phyloP scores from a whole-genome alignment of 2,329 filamentous ascomycete species.

The Epichloe typhina region DNA sequence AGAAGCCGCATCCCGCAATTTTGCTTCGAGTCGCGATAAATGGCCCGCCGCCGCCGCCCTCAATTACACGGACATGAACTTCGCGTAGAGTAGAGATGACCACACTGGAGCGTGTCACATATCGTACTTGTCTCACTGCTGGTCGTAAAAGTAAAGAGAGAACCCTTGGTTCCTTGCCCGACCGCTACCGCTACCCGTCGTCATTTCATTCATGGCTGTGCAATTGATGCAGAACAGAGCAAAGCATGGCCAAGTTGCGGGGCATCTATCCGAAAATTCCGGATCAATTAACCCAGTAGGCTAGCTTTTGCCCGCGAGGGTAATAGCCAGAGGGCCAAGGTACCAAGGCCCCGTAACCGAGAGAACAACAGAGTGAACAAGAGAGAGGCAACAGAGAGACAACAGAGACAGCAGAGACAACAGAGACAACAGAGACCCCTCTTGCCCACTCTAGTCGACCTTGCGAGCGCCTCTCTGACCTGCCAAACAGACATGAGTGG shows the following conservation, averaged over 20 bases:
- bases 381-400: too few relatives aligned
- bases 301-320: neutral
- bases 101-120: neutral
- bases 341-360: neutral
- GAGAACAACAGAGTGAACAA: too few relatives aligned
- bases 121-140: neutral
- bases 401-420: too few relatives aligned
- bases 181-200: too few relatives aligned
- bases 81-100: too few relatives aligned
- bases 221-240: neutral
- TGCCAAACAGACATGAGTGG: slow-evolving; percentile 5
- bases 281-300: neutral
- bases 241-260: too few relatives aligned
- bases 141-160: neutral
- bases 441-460: slow-evolving; percentile 21
- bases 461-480: slow-evolving; percentile 16
- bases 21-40: too few relatives aligned
- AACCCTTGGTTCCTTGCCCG: too few relatives aligned
- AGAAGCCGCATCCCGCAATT: neutral
- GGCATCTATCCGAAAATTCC: neutral
- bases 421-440: neutral
- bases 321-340: neutral
- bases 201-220: neutral
- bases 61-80: neutral
- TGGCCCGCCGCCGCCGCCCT: too few relatives aligned